Percentiles rank a stretch among this genome's conserved stretches.
Conservation (phyloP, 495 filamentous ascomycete species). For the Massariosphaeria phaeospora region DNA sequence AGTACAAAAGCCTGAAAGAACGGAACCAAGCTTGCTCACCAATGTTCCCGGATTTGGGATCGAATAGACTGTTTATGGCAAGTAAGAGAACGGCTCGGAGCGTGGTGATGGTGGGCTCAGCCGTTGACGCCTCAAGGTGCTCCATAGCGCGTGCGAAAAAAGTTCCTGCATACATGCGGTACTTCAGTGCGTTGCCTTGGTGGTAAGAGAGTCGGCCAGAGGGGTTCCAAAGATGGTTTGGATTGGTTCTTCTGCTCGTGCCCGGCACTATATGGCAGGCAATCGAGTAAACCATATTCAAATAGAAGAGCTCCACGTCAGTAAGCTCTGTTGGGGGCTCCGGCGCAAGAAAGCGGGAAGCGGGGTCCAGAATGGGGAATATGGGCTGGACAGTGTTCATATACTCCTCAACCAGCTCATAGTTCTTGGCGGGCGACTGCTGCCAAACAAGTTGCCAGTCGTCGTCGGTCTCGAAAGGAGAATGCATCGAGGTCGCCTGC, state of each 20-base stretch:
- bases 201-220: conserved; percentile 9
- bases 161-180: neutral
- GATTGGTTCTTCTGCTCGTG: neutral
- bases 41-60: conserved; percentile 24
- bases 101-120: conserved; percentile 12
- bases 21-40: too few relatives aligned
- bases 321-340: conserved; percentile 3
- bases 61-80: conserved; percentile 26
- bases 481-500: neutral
- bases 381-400: conserved; percentile 15
- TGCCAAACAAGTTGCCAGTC: conserved; percentile 3
- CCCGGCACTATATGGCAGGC: conserved; percentile 15
- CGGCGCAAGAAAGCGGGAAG: conserved; percentile 4
- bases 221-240: neutral
- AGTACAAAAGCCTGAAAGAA: too few relatives aligned
- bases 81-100: conserved; percentile 21
- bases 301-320: conserved; percentile 5
- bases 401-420: conserved; percentile 15
- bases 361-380: conserved; percentile 17
- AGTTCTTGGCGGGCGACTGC: neutral
- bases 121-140: conserved; percentile 19
- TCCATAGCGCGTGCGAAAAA: conserved; percentile 15
- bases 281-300: conserved; percentile 28
- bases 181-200: neutral
- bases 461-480: conserved; percentile 2